Percentiles rank a stretch among this genome's conserved stretches.
Conservation (phyloP, 129 eudicot species). For the Flaveria sonorensis region DNA sequence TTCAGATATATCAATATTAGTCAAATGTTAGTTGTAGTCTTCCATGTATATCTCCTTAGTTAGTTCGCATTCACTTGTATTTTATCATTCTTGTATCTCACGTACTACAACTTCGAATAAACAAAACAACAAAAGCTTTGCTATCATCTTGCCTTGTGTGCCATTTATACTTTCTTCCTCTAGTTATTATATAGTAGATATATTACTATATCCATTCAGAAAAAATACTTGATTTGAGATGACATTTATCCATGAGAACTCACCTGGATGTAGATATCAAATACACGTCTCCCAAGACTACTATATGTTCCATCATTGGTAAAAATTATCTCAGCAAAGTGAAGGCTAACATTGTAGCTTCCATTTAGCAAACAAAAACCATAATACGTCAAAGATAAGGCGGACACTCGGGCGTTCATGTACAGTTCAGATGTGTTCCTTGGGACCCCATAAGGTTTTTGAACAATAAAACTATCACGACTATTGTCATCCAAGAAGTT, state of each 20-base stretch:
- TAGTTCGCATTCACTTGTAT: too few species aligned
- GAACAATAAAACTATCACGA: constrained; percentile 13
- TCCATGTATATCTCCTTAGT: too few species aligned
- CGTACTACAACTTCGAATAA: too few species aligned
- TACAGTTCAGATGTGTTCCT: constrained; percentile 38
- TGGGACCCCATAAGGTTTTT: constrained; percentile 26
- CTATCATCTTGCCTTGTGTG: too few species aligned
- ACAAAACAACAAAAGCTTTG: too few species aligned
- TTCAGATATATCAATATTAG: too few species aligned
- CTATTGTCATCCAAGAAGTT: constrained; percentile 48
- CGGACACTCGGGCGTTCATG: constrained; percentile 60
- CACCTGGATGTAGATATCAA: constrained; percentile 88
- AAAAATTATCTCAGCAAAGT: constrained; percentile 81
- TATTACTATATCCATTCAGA: neutral
- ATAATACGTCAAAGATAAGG: constrained; percentile 73
- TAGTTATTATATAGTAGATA: neutral
- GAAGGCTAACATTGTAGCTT: constrained; percentile 72
- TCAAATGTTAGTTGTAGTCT: too few species aligned
- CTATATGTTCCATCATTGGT: constrained; percentile 46
- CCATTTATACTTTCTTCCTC: neutral
- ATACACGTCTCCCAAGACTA: constrained; percentile 81
- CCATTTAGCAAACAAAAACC: constrained; percentile 61
- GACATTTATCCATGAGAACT: neutral
- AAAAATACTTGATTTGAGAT: neutral
- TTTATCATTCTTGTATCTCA: too few species aligned